Evolutionary conservation across 2,329 filamentous ascomycete genomes (phyloP).

Genomic region (Dactylellina leptospora): DNA sequence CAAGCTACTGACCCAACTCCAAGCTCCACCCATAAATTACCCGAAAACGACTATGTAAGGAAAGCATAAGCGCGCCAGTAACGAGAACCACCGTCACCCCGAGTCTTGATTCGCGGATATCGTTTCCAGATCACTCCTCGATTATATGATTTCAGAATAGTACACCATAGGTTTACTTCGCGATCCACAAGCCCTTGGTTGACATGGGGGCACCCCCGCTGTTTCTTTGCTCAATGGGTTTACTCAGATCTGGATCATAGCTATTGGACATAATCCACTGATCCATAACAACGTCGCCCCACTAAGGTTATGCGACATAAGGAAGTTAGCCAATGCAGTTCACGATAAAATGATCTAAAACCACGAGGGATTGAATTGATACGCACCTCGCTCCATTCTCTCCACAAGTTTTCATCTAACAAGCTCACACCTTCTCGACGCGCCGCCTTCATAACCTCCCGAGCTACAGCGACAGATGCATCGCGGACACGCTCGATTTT

Average conservation of each 20-base stretch:
- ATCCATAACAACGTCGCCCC: slow-evolving; percentile 53
- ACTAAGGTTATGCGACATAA: slow-evolving; percentile 37
- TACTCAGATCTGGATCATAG: slow-evolving; percentile 44
- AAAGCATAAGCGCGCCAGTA: slow-evolving; percentile 12
- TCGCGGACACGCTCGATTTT: slow-evolving; percentile 90
- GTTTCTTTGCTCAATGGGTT: slow-evolving; percentile 33
- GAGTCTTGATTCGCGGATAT: no score
- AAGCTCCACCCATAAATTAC: not conserved
- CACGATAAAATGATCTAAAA: not conserved
- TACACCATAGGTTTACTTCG: slow-evolving; percentile 4
- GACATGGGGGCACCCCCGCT: slow-evolving; percentile 2
- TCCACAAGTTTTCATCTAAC: slow-evolving; percentile 39
- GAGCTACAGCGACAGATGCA: slow-evolving; percentile 85
- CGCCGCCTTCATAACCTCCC: slow-evolving; percentile 80
- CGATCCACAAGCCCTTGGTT: slow-evolving; percentile 32
- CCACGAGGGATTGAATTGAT: not conserved
- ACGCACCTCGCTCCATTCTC: slow-evolving; percentile 53
- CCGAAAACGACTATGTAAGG: not conserved
- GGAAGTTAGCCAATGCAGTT: slow-evolving; percentile 23
- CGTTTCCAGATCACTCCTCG: no score
- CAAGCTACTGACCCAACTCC: not conserved
- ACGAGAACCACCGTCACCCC: no score
- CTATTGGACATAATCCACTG: slow-evolving; percentile 51
- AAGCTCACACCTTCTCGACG: slow-evolving; percentile 70
- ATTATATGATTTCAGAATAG: not conserved